Conservation (phyloP, 257 asterid genomes). For the Ocimum tenuiflorum region DNA sequence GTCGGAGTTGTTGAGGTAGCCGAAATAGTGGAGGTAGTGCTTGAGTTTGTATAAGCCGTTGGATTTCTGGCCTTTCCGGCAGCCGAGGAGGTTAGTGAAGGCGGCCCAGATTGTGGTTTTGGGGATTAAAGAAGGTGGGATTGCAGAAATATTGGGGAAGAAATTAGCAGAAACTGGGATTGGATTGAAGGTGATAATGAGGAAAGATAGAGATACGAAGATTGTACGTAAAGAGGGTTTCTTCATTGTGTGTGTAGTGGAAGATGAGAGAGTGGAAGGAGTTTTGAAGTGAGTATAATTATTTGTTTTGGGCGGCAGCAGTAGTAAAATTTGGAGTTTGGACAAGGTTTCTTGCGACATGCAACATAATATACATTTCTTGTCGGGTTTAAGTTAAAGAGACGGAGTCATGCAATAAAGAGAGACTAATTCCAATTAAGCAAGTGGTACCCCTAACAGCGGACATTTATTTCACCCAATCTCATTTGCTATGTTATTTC, state of each 20-base stretch:
- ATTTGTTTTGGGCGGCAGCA: neutral
- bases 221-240: constrained; percentile 4
- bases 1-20: constrained; percentile 40
- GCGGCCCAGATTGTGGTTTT: constrained; percentile 45
- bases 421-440: neutral
- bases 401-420: too few relatives aligned
- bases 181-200: constrained; percentile 13
- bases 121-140: constrained; percentile 40
- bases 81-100: constrained; percentile 42
- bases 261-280: neutral
- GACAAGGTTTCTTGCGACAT: neutral
- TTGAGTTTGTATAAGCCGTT: constrained; percentile 49
- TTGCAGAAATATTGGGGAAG: constrained; percentile 34
- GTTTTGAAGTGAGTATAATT: neutral
- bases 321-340: neutral
- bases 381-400: neutral
- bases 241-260: constrained; percentile 6
- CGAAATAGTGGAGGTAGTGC: constrained; percentile 55
- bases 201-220: neutral
- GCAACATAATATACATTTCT: neutral
- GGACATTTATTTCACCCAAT: too few relatives aligned
- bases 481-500: too few relatives aligned
- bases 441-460: too few relatives aligned
- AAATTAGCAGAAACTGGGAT: constrained; percentile 28
- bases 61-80: constrained; percentile 42